phyloP scores from a whole-genome alignment of 2,329 filamentous ascomycete species.

The Sporothrix mexicana region DNA sequence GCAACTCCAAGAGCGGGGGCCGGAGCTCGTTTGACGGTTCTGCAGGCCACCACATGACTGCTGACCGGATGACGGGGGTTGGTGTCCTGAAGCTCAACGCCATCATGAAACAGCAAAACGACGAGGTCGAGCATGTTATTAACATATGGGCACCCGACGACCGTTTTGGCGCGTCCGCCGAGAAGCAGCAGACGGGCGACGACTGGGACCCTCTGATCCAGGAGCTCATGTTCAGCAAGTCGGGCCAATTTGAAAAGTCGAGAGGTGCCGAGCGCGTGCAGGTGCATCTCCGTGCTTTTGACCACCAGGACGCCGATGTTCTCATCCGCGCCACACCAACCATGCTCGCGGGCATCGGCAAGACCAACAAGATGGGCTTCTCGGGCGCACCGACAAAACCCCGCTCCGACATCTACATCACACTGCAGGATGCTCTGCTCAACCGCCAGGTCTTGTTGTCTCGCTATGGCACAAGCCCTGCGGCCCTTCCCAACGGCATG shows the following conservation, averaged over 20 bases:
- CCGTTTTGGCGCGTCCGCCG: conserved; percentile 53
- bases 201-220: conserved; percentile 77
- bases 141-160: conserved; percentile 74
- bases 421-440: conserved; percentile 78
- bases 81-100: conserved; percentile 78
- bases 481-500: conserved; percentile 66
- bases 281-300: conserved; percentile 79
- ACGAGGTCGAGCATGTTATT: conserved; percentile 76
- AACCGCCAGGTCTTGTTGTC: conserved; percentile 75
- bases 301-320: conserved; percentile 74
- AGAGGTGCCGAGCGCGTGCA: conserved; percentile 76
- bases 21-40: conserved; percentile 33
- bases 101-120: conserved; percentile 71
- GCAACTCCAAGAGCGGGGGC: conserved; percentile 52
- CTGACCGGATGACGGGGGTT: conserved; percentile 74
- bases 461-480: conserved; percentile 73
- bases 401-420: conserved; percentile 94
- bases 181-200: conserved; percentile 63
- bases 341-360: conserved; percentile 77
- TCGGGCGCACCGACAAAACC: conserved; percentile 87
- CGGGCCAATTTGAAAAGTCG: conserved; percentile 76
- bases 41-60: conserved; percentile 48
- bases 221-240: conserved; percentile 74
- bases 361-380: conserved; percentile 90
- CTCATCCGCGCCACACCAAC: conserved; percentile 89